A percentile compares a stretch with the other conserved stretches of the same genome.
Conservation (phyloP, 2,329 filamentous ascomycete species). For the Akanthomyces muscarius region DNA sequence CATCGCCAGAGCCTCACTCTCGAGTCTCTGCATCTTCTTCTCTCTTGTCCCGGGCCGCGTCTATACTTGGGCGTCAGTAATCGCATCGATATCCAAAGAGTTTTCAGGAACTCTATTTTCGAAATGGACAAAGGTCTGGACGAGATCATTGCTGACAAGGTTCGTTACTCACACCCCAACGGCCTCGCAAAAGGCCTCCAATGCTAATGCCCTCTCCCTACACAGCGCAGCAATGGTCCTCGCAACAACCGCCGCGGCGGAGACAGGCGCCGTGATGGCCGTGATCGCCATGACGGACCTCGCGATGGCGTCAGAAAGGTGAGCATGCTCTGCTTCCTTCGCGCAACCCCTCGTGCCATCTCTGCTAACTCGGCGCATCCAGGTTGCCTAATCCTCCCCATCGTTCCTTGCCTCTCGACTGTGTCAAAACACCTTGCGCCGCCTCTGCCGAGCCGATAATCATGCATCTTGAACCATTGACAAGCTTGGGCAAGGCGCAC, state of each 20-base stretch:
- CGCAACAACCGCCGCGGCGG: slow-evolving; percentile 32
- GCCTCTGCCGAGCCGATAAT: slow-evolving; percentile 12
- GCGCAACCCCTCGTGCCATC: neutral
- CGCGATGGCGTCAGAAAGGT: slow-evolving; percentile 93
- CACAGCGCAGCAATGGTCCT: slow-evolving; percentile 32
- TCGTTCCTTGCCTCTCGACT: slow-evolving; percentile 25
- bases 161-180: slow-evolving; percentile 24
- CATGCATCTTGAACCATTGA: slow-evolving; percentile 3
- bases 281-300: slow-evolving; percentile 50
- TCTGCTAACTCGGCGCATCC: slow-evolving; percentile 16
- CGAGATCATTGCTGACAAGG: slow-evolving; percentile 52
- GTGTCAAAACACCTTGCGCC: slow-evolving; percentile 29
- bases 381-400: slow-evolving; percentile 35
- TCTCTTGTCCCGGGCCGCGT: neutral
- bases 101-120: neutral
- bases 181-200: neutral
- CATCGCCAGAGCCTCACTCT: slow-evolving; percentile 12
- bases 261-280: slow-evolving; percentile 34
- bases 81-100: neutral
- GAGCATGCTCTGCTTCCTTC: slow-evolving; percentile 22
- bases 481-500: slow-evolving; percentile 28
- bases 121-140: slow-evolving; percentile 54
- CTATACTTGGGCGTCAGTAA: neutral
- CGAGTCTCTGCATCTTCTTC: neutral
- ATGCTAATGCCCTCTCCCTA: slow-evolving; percentile 21